A percentile compares a stretch with the other conserved stretches of the same genome.
Conservation (phyloP, 805 yeast genomes). For the Candida pseudofarinosa region DNA sequence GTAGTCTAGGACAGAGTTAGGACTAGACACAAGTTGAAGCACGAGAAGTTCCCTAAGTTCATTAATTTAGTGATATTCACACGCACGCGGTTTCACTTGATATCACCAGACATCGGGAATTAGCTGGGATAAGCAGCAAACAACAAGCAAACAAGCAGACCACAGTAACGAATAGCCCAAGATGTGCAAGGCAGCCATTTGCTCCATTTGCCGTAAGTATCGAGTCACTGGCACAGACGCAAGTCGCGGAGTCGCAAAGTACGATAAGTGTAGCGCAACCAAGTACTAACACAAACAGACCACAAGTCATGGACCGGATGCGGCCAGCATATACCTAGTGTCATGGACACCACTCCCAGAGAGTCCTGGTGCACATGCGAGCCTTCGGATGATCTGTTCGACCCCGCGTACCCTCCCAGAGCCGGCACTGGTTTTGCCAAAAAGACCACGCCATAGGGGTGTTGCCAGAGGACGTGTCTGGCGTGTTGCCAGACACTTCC, state of each 20-base stretch:
- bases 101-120: too few relatives aligned
- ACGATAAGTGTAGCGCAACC: neutral
- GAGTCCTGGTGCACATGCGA: conserved; percentile 33
- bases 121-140: too few relatives aligned
- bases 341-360: conserved; percentile 33
- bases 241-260: neutral
- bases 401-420: conserved; percentile 32
- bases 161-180: neutral
- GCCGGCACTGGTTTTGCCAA: conserved; percentile 47
- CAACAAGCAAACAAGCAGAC: too few relatives aligned
- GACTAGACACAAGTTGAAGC: too few relatives aligned
- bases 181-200: conserved; percentile 36
- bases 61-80: too few relatives aligned
- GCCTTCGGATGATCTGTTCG: conserved; percentile 15
- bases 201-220: conserved; percentile 31
- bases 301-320: conserved; percentile 51
- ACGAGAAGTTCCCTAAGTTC: too few relatives aligned
- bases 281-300: conserved; percentile 16
- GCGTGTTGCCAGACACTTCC: neutral
- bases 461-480: neutral
- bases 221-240: neutral
- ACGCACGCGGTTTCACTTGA: too few relatives aligned
- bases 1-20: too few relatives aligned
- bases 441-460: conserved; percentile 3
- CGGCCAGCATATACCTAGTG: conserved; percentile 40